Conservation (phyloP, 768 basidiomycete species). For the Rubroboletus satanas region DNA sequence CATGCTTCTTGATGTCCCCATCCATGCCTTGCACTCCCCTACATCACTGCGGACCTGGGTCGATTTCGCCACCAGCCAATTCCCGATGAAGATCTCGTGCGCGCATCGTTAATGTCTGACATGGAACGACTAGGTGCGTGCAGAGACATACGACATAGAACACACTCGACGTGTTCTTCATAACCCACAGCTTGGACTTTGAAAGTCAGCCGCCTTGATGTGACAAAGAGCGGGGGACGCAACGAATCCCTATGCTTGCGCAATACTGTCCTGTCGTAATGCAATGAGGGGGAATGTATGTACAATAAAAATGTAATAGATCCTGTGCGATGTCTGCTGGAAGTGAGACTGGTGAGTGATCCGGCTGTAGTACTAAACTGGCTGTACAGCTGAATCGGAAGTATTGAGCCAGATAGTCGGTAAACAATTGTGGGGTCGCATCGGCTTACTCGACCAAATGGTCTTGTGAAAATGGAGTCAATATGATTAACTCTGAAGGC, state of each 20-base stretch:
- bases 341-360: constrained; percentile 4
- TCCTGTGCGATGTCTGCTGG: constrained; percentile 12
- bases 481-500: neutral
- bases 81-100: constrained; percentile 24
- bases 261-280: constrained; percentile 12
- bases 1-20: constrained; percentile 12
- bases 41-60: constrained; percentile 25
- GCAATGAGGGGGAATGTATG: constrained; percentile 26
- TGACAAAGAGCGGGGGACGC: constrained; percentile 12
- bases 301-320: constrained; percentile 24
- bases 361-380: neutral
- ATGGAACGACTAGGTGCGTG: constrained; percentile 6
- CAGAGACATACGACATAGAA: constrained; percentile 8
- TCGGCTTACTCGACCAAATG: constrained; percentile 26
- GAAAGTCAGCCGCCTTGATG: neutral
- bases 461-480: constrained; percentile 19
- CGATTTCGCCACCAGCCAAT: constrained; percentile 18
- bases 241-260: constrained; percentile 8
- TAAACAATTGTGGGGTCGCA: neutral
- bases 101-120: constrained; percentile 13
- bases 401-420: constrained; percentile 2
- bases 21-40: constrained; percentile 9
- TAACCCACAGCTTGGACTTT: constrained; percentile 6
- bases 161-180: constrained; percentile 24
- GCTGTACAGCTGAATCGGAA: neutral